A percentile compares a stretch with the other conserved stretches of the same genome.
These are phyloP conservation scores for Candida saitoana DNA, from an alignment of 805 yeast genomes.

Conservation along the genomic window DNA sequence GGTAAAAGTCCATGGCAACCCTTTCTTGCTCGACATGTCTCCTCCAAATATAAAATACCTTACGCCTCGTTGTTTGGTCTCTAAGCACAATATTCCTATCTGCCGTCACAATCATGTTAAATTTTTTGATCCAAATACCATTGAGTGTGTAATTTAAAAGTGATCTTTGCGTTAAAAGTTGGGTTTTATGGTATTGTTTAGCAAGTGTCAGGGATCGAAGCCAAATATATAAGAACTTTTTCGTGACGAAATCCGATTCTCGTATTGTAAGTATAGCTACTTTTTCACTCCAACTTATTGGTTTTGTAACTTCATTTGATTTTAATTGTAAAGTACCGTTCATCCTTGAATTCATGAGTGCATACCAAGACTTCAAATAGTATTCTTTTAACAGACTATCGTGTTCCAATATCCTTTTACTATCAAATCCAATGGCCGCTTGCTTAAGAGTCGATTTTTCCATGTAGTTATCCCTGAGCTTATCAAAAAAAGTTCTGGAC, in stretches of 20 bases:
- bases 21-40: conserved; percentile 5
- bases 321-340: background rate
- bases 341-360: background rate
- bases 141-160: conserved; percentile 11
- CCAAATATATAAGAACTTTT: conserved; percentile 17
- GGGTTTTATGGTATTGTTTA: conserved; percentile 3
- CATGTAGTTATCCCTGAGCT: background rate
- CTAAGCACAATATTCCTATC: conserved; percentile 6
- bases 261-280: conserved; percentile 10
- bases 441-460: background rate
- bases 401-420: background rate
- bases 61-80: conserved; percentile 4
- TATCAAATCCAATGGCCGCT: background rate
- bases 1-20: conserved; percentile 11
- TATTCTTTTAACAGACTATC: background rate
- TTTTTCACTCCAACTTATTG: conserved; percentile 7
- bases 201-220: conserved; percentile 2
- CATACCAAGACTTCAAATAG: conserved; percentile 1
- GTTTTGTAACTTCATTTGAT: background rate
- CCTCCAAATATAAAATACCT: conserved; percentile 12
- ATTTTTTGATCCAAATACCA: conserved; percentile 14
- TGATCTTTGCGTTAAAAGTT: conserved; percentile 4
- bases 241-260: conserved; percentile 14
- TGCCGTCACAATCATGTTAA: conserved; percentile 8
- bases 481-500: background rate